Base-by-base conservation (phyloP, 805 yeast genomes). In the Tetrapisispora pingtungensis region DNA sequence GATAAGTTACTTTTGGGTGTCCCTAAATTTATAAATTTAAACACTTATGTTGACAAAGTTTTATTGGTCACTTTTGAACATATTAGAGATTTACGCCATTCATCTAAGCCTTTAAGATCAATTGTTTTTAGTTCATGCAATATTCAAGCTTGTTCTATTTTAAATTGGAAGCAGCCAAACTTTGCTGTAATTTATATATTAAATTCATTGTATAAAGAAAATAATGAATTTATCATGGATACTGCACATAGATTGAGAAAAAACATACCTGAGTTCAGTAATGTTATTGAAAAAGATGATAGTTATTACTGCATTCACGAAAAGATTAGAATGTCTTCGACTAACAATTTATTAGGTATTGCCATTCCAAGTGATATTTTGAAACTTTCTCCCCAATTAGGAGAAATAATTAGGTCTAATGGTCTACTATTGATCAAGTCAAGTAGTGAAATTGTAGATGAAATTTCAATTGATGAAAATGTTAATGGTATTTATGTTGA, bases 151-250 rank as follows among this genome's bases (percentile, higher is more conserved):
- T 93, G 97, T 65, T 86, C 95, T 10, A 84, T 87, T 38, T 67
- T 93, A 54, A 93, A 93, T 65, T 93, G 98, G 98, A 93, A 93
- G 64, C 98, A 93, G 65, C 97, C 98, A 13, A 90, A 90, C 61
- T 93, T 83, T 65, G 97, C 98, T 0, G 97, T 93, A 0, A 80
- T 93, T 51, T 84, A 85, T 65, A 77, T 81, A 45, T 77, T 89
- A 74, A 80, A 78, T 53, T 85, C 87, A n/a, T 67, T 80, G 10
- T 46, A 52, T 31, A 43, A 46, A 14, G 44, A 41, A 27, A 45
- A 43, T 19, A 47, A 46, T 14, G 41, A 36, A 12, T 58, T 57
- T 37, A 44, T 52, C 8, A 49, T 52, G 33, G 65, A 61, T 34
- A 59, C 68, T 0, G 62, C 66, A 4, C 59, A 64, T 40, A 53